These are phyloP conservation scores for Ophiostoma sp. DNA, from an alignment of 2,329 filamentous ascomycete genomes.

Conservation along the genomic window DNA sequence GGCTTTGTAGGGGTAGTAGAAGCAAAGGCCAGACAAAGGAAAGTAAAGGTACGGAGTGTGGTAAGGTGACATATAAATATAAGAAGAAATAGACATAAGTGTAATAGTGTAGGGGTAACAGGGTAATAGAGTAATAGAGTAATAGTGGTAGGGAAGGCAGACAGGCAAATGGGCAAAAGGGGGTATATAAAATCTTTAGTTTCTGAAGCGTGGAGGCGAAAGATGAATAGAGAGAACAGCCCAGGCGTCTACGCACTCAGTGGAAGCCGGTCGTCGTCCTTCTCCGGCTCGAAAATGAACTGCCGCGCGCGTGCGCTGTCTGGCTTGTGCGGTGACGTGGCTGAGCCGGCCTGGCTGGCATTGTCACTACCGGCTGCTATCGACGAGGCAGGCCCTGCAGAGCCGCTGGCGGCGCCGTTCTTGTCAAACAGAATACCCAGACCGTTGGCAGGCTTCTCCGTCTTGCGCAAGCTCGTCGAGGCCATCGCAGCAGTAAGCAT, in stretches of 20 bases:
- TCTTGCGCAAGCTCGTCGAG: conserved; percentile 27
- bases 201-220: conserved; percentile 9
- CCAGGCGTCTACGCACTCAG: conserved; percentile 29
- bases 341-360: neutral
- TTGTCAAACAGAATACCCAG: conserved; percentile 39
- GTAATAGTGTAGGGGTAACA: neutral
- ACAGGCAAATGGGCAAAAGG: conserved; percentile 5
- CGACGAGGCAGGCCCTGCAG: neutral
- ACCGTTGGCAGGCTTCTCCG: conserved; percentile 29
- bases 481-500: conserved; percentile 27
- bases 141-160: neutral
- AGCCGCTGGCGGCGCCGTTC: conserved; percentile 30
- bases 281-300: conserved; percentile 34
- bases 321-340: conserved; percentile 28
- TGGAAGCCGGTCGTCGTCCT: conserved; percentile 30
- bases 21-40: conserved; percentile 1
- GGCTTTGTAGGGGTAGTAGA: conserved; percentile 9
- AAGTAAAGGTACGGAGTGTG: neutral
- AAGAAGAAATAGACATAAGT: neutral
- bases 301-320: conserved; percentile 35
- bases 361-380: neutral
- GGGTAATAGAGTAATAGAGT: neutral
- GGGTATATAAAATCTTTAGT: conserved; percentile 23
- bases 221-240: neutral
- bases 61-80: neutral